Conservation (phyloP, 1,139 yeast species). For the Yamadazyma songkhlaensis region DNA sequence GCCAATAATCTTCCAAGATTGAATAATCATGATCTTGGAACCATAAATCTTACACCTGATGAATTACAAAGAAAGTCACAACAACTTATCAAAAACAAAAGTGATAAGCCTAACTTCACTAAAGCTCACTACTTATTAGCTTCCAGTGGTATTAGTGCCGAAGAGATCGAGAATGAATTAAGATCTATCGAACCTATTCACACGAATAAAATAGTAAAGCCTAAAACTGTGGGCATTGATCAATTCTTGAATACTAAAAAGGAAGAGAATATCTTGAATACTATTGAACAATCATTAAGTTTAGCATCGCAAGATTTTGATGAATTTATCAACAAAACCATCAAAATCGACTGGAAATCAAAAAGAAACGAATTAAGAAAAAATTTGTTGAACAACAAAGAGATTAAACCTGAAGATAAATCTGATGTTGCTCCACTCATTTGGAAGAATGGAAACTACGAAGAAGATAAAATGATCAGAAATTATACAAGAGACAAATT, state of each 20-base stretch:
- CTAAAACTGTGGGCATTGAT: constrained; percentile 37
- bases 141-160: constrained; percentile 85
- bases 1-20: constrained; percentile 68
- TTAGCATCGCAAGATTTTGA: constrained; percentile 85
- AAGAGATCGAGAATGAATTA: constrained; percentile 74
- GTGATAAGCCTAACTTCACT: constrained; percentile 50
- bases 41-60: constrained; percentile 69
- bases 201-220: constrained; percentile 11
- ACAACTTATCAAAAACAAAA: constrained; percentile 50
- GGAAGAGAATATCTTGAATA: constrained; percentile 77
- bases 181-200: constrained; percentile 29
- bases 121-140: constrained; percentile 91
- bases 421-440: background rate
- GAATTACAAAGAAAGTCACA: constrained; percentile 75
- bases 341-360: constrained; percentile 80
- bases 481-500: constrained; percentile 56
- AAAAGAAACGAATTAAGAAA: constrained; percentile 71
- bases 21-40: constrained; percentile 59
- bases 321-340: constrained; percentile 64
- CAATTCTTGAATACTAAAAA: constrained; percentile 63
- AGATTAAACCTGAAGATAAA: constrained; percentile 16
- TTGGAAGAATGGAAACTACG: constrained; percentile 35
- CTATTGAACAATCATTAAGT: constrained; percentile 78
- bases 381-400: constrained; percentile 20
- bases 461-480: constrained; percentile 19